phyloP scores from a whole-genome alignment of 2,329 filamentous ascomycete species.

The Madurella fahalii region DNA sequence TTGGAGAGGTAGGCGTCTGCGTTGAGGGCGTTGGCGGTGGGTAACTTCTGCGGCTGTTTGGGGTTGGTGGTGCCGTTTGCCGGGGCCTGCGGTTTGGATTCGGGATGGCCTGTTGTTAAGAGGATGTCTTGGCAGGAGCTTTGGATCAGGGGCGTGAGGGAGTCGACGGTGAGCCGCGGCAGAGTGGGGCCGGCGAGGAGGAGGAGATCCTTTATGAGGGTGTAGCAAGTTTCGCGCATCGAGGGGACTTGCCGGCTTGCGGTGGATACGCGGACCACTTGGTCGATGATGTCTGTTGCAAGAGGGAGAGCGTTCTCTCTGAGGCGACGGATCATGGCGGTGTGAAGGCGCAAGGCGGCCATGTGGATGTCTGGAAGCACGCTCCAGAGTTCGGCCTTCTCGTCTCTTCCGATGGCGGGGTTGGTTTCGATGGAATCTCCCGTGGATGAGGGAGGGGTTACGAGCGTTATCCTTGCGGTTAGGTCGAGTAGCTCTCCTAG shows the following conservation, averaged over 20 bases:
- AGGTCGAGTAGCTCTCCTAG: conserved; percentile 66
- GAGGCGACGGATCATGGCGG: conserved; percentile 54
- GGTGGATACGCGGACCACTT: conserved; percentile 66
- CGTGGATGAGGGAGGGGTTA: conserved; percentile 49
- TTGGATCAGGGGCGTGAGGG: conserved; percentile 59
- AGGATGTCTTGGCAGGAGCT: conserved; percentile 73
- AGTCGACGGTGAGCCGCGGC: conserved; percentile 60
- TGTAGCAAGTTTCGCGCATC: conserved; percentile 60
- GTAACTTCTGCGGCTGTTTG: conserved; percentile 32
- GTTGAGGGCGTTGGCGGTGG: conserved; percentile 46
- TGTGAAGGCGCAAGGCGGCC: conserved; percentile 61
- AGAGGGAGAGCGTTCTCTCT: conserved; percentile 55
- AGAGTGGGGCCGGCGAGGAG: conserved; percentile 61
- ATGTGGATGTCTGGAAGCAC: conserved; percentile 71
- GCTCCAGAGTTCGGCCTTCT: conserved; percentile 74
- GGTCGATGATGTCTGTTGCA: conserved; percentile 63
- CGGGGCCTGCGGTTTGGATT: conserved; percentile 15
- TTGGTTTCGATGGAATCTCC: conserved; percentile 60
- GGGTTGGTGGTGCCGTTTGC: conserved; percentile 29
- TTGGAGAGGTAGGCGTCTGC: conserved; percentile 66
- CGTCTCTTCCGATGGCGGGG: conserved; percentile 69
- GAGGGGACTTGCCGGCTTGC: conserved; percentile 48
- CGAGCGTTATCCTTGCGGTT: conserved; percentile 63
- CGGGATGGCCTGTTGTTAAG: conserved; percentile 46
- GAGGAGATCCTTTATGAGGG: conserved; percentile 55